Percentiles rank a stretch among this genome's conserved stretches.
Evolutionary conservation across 2,329 filamentous ascomycete species (phyloP).

Genomic region (Malbranchea zuffiana): DNA sequence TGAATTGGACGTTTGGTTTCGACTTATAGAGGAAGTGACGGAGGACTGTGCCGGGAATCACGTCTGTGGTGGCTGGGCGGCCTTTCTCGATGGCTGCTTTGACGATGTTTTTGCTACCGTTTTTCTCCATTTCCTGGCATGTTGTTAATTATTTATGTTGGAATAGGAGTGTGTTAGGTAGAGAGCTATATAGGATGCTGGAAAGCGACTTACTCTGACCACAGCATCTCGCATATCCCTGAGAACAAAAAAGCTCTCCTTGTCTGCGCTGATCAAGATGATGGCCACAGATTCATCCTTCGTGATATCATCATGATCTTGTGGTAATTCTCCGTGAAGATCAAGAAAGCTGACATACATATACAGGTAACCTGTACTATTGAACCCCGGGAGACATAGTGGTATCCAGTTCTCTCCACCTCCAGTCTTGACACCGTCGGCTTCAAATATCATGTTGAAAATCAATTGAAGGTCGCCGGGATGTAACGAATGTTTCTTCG

Average conservation of each 20-base stretch:
- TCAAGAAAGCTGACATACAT: slow-evolving; percentile 98
- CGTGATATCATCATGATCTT: slow-evolving; percentile 31
- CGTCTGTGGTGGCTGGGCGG: slow-evolving; percentile 59
- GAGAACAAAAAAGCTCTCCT: slow-evolving; percentile 85
- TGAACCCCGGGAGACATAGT: slow-evolving; percentile 89
- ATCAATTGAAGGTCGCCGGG: slow-evolving; percentile 91
- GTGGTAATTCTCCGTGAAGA: slow-evolving; percentile 38
- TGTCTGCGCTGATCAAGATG: slow-evolving; percentile 81
- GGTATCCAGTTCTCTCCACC: slow-evolving; percentile 98
- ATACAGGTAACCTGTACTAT: slow-evolving; percentile 91
- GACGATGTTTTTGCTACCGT: slow-evolving; percentile 64
- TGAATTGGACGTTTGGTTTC: slow-evolving; percentile 86
- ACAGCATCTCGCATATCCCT: slow-evolving; percentile 57
- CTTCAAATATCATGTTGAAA: slow-evolving; percentile 99
- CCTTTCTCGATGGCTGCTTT: slow-evolving; percentile 58
- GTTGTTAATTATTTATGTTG: no score
- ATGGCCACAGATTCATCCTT: slow-evolving; percentile 70
- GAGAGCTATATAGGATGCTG: slow-evolving; percentile 19
- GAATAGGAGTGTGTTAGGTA: slow-evolving; percentile 1
- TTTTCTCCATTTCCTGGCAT: slow-evolving; percentile 63
- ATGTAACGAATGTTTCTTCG: slow-evolving; percentile 88
- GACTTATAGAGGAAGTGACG: slow-evolving; percentile 96
- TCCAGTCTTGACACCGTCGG: slow-evolving; percentile 77
- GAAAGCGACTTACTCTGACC: slow-evolving; percentile 39
- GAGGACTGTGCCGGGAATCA: slow-evolving; percentile 68